Evolutionary conservation across 2,329 filamentous ascomycete species (phyloP), one percentile per base, ranked within the genome.

Genomic region (Alternaria novae-zelandiae): DNA sequence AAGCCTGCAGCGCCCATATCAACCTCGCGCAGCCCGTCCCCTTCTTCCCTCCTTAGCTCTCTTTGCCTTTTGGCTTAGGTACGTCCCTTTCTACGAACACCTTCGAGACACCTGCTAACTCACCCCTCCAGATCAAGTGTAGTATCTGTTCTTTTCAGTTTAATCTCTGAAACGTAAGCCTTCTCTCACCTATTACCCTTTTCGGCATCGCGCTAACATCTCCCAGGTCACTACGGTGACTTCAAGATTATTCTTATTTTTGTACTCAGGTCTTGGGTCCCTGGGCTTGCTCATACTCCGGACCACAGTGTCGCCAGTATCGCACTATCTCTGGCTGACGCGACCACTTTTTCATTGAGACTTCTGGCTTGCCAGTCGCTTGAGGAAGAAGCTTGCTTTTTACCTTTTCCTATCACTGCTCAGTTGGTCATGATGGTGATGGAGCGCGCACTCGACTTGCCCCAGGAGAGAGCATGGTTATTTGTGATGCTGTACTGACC

Each of bases 381-480:
- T 32, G 47, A 51, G 26, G 47, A 32, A 32, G 47, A 32, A 32
- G 47, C n/a, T 32, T 44, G 41, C 11, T 44, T 36, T 36, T 4
- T 36, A 15, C 3, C 30, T 15, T 4, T 4, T 2, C 8, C n/a
- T 9, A 32, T 32, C 11, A 30, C 28, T 53, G 3, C 4, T n/a
- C 26, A 32, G 17, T 10, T 21, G 3, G 4, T 28, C 26, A 28
- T 28, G 5, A 87, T 75, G 21, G 21, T 21, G 97, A 97, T 67
- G 91, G 25, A 28, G 3, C 26, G 26, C 2, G 26, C 10, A 28
- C 10, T 28, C 26, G 26, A 28, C 26, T 28, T 1, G 10, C 26
- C 10, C 11, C 11, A 0, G 10, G 26, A 1, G 26, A 28, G 26
- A 28, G 26, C 26, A 2, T 28, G 26, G 2, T 28, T 1, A 28